Conservation (phyloP, 495 filamentous ascomycete genomes). For the Penicillium macrosclerotiorum region DNA sequence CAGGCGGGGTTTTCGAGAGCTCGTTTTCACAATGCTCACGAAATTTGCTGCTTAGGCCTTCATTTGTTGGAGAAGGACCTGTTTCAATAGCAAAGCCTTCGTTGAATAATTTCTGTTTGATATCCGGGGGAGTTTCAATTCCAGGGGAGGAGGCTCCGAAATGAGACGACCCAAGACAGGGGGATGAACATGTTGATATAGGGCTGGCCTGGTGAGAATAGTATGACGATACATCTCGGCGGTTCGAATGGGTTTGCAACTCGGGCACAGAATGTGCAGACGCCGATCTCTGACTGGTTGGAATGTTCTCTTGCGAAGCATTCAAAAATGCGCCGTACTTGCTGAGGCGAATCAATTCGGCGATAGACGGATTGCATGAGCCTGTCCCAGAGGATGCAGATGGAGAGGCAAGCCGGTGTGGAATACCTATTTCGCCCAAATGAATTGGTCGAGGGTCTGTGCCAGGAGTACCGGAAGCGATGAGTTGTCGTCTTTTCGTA, state of each 20-base stretch:
- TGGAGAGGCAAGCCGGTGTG: slow-evolving; percentile 27
- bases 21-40: slow-evolving; percentile 28
- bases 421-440: slow-evolving; percentile 35
- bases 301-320: slow-evolving; percentile 16
- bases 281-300: slow-evolving; percentile 1
- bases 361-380: slow-evolving; percentile 24
- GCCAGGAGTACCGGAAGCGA: slow-evolving; percentile 7
- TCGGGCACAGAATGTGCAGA: slow-evolving; percentile 8
- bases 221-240: slow-evolving; percentile 23
- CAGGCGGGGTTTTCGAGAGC: slow-evolving; percentile 2
- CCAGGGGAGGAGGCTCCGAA: too few relatives aligned
- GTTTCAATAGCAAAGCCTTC: neutral
- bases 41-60: slow-evolving; percentile 25
- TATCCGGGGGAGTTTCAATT: neutral
- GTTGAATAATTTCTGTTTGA: neutral
- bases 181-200: slow-evolving; percentile 10
- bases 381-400: slow-evolving; percentile 20
- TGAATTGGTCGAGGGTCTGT: slow-evolving; percentile 26
- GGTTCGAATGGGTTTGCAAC: slow-evolving; percentile 8
- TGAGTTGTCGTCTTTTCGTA: slow-evolving; percentile 24
- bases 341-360: slow-evolving; percentile 16
- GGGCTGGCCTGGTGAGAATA: slow-evolving; percentile 29
- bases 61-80: neutral
- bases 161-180: too few relatives aligned
- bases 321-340: slow-evolving; percentile 13